These are phyloP conservation scores for Aureobasidium sp. DNA, from an alignment of 2,329 filamentous ascomycete species.

Conservation along the genomic window DNA sequence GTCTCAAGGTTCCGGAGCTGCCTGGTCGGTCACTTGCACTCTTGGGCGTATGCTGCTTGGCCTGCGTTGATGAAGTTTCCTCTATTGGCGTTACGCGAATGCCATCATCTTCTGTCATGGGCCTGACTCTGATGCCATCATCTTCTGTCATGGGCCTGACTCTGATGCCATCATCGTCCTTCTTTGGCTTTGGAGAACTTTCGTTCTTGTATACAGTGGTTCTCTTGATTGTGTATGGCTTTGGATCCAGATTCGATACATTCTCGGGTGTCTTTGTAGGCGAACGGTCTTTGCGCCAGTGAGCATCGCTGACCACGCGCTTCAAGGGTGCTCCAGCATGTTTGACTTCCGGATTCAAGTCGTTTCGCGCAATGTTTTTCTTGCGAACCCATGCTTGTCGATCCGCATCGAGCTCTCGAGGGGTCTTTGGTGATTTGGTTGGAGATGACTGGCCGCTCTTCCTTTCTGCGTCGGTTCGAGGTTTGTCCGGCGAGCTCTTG, in stretches of 20 bases:
- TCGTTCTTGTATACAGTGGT: not conserved
- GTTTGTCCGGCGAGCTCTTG: not conserved
- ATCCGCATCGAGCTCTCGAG: conserved; percentile 20
- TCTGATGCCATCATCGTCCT: conserved; percentile 15
- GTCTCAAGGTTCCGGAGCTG: not conserved
- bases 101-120: conserved; percentile 13
- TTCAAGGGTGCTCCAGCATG: conserved; percentile 68
- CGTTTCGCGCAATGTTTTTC: conserved; percentile 27
- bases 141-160: conserved; percentile 19
- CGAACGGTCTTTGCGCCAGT: conserved; percentile 51
- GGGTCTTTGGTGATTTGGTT: conserved; percentile 3
- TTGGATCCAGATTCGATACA: not conserved
- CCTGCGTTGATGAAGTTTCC: not conserved
- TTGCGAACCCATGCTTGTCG: conserved; percentile 28
- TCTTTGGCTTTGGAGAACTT: conserved; percentile 11
- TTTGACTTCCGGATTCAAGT: conserved; percentile 36
- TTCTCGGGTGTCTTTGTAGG: conserved; percentile 16
- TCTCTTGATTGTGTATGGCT: conserved; percentile 10
- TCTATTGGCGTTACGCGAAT: conserved; percentile 4
- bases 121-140: conserved; percentile 10
- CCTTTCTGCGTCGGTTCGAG: not conserved
- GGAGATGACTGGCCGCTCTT: not conserved
- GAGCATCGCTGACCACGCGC: conserved; percentile 84
- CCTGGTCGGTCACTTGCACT: not conserved
- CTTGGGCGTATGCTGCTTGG: not conserved